Base-by-base conservation (phyloP, 176 grass and related monocot genomes). In the Areca catechu region DNA sequence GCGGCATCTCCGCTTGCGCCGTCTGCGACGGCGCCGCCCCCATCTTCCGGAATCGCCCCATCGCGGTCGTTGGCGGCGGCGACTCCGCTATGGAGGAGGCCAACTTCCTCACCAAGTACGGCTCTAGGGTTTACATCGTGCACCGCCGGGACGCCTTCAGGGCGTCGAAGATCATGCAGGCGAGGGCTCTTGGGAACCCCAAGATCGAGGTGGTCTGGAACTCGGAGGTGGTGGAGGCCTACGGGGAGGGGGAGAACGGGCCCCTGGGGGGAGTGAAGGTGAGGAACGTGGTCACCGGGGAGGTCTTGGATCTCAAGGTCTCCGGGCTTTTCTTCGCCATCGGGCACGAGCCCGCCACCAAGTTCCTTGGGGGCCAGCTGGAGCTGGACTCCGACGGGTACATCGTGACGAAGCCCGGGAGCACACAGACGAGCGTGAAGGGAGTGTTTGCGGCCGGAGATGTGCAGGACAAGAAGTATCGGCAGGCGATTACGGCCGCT, bases 161-260 rank as follows among this genome's bases (percentile, higher is more conserved):
- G 7, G 94, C 94, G n/a, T 98, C 93, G 58, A 98, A 92, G 76
- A 97, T 97, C 71, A 98, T 98, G 93, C 93, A 98, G 80, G 86
- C 75, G 7, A 76, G 87, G 75, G 84, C 87, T 0, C 74, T 98
- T n/a, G 57, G 58, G 0, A 98, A 98, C 61, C 93, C 93, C 3
- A 92, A 92, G 76, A 98, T 98, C 62, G 60, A 90, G 49, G 79
- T 92, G 16, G 2, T 92, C 7, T 85, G 87, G 87, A 86, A 92
- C 59, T 92, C 87, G 34, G 80, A 83, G 69, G 84, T 98, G 16
- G 81, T 88, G 19, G 93, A 98, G 76, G 93, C 87, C 28, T 92
- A 89, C 24, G 81, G 83, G 16, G 69, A 72, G 6, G 78, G 50
- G 7, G 63, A 60, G 3, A 74, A 20, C 6, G 78, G 84, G 0